These are phyloP conservation scores for Ophiostoma sp. DNA, from an alignment of 2,329 filamentous ascomycete genomes.

Conservation along the genomic window DNA sequence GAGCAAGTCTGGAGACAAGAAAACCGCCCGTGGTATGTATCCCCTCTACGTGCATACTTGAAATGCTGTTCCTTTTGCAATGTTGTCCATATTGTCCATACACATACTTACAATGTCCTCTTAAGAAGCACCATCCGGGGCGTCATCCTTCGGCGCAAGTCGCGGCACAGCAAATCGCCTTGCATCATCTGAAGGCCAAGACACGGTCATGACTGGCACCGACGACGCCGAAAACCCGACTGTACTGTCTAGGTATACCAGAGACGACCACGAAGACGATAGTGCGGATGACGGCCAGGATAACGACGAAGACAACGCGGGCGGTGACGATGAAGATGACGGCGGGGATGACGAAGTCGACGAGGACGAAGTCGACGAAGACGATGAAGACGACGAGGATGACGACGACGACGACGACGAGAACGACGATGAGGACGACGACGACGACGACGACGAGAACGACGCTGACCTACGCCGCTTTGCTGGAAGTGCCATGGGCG, in stretches of 20 bases:
- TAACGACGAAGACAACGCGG: constrained; percentile 36
- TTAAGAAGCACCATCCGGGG: background rate
- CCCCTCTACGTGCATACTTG: background rate
- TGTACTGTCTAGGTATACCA: background rate
- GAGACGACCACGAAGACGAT: background rate
- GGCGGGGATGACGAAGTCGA: constrained; percentile 51
- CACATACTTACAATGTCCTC: background rate
- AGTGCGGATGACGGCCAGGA: constrained; percentile 38
- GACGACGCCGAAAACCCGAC: constrained; percentile 45
- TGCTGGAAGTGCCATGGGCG: constrained; percentile 29
- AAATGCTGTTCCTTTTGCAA: too few relatives aligned
- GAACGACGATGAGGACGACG: constrained; percentile 26
- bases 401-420: constrained; percentile 42
- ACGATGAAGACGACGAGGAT: constrained; percentile 47
- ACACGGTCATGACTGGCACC: constrained; percentile 66
- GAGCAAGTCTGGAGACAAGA: constrained; percentile 57
- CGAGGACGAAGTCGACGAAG: constrained; percentile 30
- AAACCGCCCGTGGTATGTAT: constrained; percentile 43
- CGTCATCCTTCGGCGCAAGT: constrained; percentile 34
- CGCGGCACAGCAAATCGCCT: constrained; percentile 46
- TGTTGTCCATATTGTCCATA: too few relatives aligned
- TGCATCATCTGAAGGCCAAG: constrained; percentile 39
- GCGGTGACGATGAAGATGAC: constrained; percentile 39
- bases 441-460: constrained; percentile 43
- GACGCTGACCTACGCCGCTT: constrained; percentile 34